phyloP scores from a whole-genome alignment of 2,329 filamentous ascomycete genomes.

The Uncinocarpus reesii region DNA sequence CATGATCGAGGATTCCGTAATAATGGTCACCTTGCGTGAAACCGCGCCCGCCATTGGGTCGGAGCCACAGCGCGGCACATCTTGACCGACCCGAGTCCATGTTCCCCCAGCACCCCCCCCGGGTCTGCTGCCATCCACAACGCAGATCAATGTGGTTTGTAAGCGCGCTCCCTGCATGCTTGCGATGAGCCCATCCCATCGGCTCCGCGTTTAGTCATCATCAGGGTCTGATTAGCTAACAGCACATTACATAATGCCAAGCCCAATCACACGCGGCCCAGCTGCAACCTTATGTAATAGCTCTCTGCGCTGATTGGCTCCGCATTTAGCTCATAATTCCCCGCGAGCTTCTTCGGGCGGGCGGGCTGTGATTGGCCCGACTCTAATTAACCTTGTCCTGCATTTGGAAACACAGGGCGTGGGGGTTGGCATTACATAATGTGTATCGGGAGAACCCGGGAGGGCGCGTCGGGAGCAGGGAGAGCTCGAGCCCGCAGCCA shows the following conservation, averaged over 20 bases:
- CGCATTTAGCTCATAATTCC: not conserved
- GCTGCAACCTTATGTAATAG: constrained; percentile 10
- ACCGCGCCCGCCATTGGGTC: not conserved
- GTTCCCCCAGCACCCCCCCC: no score
- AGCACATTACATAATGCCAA: constrained; percentile 7
- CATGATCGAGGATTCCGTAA: not conserved
- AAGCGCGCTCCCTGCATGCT: not conserved
- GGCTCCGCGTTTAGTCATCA: not conserved
- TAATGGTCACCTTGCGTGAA: not conserved
- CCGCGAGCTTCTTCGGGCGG: constrained; percentile 4
- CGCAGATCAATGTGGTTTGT: no score
- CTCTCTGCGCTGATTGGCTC: not conserved
- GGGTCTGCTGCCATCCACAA: no score
- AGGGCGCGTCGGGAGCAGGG: constrained; percentile 5
- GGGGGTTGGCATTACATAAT: constrained; percentile 13
- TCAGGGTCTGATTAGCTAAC: not conserved
- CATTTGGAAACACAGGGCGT: constrained; percentile 7
- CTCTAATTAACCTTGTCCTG: not conserved
- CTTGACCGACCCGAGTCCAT: no score
- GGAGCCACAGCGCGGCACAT: no score
- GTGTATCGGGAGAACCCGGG: constrained; percentile 9
- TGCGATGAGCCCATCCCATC: not conserved
- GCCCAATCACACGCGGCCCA: not conserved
- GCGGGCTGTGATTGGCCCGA: not conserved
- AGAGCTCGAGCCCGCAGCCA: constrained; percentile 2